These are phyloP conservation scores for Panaeolus cyanescens DNA, from an alignment of 768 basidiomycete species.

Conservation along the genomic window DNA sequence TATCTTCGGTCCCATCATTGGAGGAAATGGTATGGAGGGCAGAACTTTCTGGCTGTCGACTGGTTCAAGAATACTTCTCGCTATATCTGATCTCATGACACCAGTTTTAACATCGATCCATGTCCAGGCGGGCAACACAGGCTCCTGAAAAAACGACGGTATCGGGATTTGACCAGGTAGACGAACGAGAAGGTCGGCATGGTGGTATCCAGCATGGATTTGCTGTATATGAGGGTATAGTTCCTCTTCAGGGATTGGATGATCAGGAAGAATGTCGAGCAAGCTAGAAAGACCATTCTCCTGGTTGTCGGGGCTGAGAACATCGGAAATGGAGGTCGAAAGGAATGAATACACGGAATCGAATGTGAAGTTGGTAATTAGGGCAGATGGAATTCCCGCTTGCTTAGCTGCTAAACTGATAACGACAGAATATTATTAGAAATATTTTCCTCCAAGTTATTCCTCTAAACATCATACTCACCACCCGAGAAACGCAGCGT, in stretches of 20 bases:
- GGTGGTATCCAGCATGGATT: constrained; percentile 64
- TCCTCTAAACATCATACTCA: constrained; percentile 33
- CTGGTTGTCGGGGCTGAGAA: constrained; percentile 18
- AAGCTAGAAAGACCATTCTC: constrained; percentile 14
- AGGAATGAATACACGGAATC: constrained; percentile 84
- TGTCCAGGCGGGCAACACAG: constrained; percentile 56
- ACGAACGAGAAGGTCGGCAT: constrained; percentile 69
- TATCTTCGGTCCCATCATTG: constrained; percentile 18
- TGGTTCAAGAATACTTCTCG: constrained; percentile 38
- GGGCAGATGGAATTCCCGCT: constrained; percentile 64
- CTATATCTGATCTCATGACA: constrained; percentile 46
- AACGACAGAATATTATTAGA: too few species aligned
- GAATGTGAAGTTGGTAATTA: constrained; percentile 85
- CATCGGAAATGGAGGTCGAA: constrained; percentile 55
- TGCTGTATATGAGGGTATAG: constrained; percentile 66
- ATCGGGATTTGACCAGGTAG: constrained; percentile 78
- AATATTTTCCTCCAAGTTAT: too few species aligned
- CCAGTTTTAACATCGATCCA: constrained; percentile 61
- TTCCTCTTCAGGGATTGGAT: constrained; percentile 49
- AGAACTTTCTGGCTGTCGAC: constrained; percentile 34
- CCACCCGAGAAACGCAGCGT: constrained; percentile 82
- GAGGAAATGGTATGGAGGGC: constrained; percentile 42
- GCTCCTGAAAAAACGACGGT: constrained; percentile 61
- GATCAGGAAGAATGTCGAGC: constrained; percentile 45
- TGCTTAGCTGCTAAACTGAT: constrained; percentile 66